These are phyloP conservation scores for Colletotrichum liriopes DNA, from an alignment of 2,329 filamentous ascomycete species.

Conservation along the genomic window DNA sequence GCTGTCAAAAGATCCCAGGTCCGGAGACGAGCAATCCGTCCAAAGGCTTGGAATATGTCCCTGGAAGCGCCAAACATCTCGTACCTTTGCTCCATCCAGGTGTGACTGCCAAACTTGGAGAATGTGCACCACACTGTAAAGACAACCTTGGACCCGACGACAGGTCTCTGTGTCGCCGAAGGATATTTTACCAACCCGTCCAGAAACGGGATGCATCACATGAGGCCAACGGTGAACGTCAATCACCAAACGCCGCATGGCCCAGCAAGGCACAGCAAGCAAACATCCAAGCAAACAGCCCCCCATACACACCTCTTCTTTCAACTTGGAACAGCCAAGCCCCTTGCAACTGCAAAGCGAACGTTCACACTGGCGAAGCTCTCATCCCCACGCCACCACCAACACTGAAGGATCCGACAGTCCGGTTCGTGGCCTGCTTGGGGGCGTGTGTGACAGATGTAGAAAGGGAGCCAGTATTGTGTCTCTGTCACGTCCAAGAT, in stretches of 20 bases:
- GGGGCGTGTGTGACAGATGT: slow-evolving; percentile 1
- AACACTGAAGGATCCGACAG: slow-evolving; percentile 20
- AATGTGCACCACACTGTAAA: slow-evolving; percentile 18
- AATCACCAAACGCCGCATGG: slow-evolving; percentile 3
- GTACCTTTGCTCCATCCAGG: background rate
- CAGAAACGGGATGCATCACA: background rate
- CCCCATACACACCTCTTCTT: background rate
- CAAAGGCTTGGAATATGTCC: background rate
- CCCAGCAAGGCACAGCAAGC: slow-evolving; percentile 9
- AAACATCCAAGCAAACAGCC: slow-evolving; percentile 21
- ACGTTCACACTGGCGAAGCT: background rate
- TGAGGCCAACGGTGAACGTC: background rate
- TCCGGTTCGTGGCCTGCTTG: slow-evolving; percentile 13
- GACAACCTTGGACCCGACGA: background rate
- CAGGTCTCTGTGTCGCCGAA: slow-evolving; percentile 10
- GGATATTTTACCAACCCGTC: background rate
- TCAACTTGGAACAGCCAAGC: background rate
- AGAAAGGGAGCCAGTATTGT: background rate
- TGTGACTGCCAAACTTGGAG: slow-evolving; percentile 7
- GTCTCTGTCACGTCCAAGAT: slow-evolving; percentile 13
- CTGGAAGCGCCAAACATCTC: slow-evolving; percentile 11
- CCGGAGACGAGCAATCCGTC: background rate
- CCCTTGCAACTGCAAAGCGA: background rate
- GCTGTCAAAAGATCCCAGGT: background rate
- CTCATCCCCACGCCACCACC: slow-evolving; percentile 23